Percentiles rank a stretch among this genome's conserved stretches.
Evolutionary conservation across 2,329 filamentous ascomycete species (phyloP).

Genomic region (Calonectria hawksworthii): DNA sequence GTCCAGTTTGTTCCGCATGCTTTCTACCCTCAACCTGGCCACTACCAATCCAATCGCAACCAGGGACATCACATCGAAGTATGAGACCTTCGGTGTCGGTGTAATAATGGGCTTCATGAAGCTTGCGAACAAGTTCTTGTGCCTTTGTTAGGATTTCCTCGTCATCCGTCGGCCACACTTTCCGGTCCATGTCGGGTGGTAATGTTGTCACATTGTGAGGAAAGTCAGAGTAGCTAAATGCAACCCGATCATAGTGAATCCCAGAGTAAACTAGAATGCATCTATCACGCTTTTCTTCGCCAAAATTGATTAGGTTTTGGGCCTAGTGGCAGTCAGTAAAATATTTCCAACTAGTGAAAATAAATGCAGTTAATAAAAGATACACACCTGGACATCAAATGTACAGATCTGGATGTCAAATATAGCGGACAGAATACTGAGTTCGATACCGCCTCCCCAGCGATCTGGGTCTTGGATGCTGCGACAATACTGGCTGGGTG

Average conservation of each 20-base stretch:
- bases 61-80: constrained; percentile 78
- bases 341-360: background rate
- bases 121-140: constrained; percentile 72
- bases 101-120: constrained; percentile 83
- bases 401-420: constrained; percentile 90
- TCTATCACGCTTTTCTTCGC: constrained; percentile 77
- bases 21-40: constrained; percentile 74
- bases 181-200: constrained; percentile 81
- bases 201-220: constrained; percentile 69
- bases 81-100: constrained; percentile 88
- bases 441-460: constrained; percentile 94
- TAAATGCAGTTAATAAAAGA: background rate
- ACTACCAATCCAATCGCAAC: constrained; percentile 76
- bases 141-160: constrained; percentile 81
- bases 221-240: constrained; percentile 75
- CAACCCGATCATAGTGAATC: constrained; percentile 94
- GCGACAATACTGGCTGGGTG: constrained; percentile 81
- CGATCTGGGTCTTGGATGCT: constrained; percentile 85
- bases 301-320: constrained; percentile 71
- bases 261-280: constrained; percentile 91
- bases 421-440: constrained; percentile 86
- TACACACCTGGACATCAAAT: constrained; percentile 77
- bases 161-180: constrained; percentile 67
- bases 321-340: constrained; percentile 39
- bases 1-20: constrained; percentile 74